These are phyloP conservation scores for Xylariaceae sp. DNA, from an alignment of 2,329 filamentous ascomycete genomes.

Conservation along the genomic window DNA sequence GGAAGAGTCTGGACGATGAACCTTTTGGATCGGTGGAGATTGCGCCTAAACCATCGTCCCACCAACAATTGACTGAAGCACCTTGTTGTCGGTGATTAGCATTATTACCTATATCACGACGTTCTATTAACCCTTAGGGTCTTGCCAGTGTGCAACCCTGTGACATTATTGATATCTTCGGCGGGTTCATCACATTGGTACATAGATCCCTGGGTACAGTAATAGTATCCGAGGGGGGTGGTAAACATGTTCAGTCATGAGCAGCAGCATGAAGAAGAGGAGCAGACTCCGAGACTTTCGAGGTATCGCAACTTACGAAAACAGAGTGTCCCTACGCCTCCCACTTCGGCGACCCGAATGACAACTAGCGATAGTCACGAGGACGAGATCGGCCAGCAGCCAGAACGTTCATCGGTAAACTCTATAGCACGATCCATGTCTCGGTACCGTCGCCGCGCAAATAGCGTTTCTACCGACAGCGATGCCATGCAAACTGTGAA, in stretches of 20 bases:
- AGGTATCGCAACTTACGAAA: constrained; percentile 44
- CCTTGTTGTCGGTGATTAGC: too few relatives aligned
- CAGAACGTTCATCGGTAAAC: constrained; percentile 31
- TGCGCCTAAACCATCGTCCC: too few relatives aligned
- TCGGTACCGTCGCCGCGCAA: constrained; percentile 41
- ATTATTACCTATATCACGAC: too few relatives aligned
- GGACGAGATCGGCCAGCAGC: constrained; percentile 22
- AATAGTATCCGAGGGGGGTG: constrained; percentile 25
- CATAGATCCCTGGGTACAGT: constrained; percentile 26
- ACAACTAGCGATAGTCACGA: constrained; percentile 25
- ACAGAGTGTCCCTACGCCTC: constrained; percentile 39
- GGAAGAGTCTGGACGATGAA: too few relatives aligned
- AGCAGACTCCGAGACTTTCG: constrained; percentile 38
- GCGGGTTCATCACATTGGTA: too few relatives aligned
- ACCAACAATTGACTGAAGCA: too few relatives aligned
- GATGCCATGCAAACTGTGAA: constrained; percentile 38
- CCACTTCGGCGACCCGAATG: constrained; percentile 29
- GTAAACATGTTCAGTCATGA: constrained; percentile 28
- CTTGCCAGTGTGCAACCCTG: too few relatives aligned
- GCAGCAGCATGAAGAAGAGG: constrained; percentile 12
- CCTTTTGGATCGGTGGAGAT: too few relatives aligned
- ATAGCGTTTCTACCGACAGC: constrained; percentile 36
- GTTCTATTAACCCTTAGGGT: too few relatives aligned
- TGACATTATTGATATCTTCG: too few relatives aligned
- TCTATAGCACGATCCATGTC: constrained; percentile 44